A percentile compares a stretch with the other conserved stretches of the same genome.
Evolutionary conservation across 2,329 filamentous ascomycete species (phyloP).

Genomic region (Aureobasidium sp.): DNA sequence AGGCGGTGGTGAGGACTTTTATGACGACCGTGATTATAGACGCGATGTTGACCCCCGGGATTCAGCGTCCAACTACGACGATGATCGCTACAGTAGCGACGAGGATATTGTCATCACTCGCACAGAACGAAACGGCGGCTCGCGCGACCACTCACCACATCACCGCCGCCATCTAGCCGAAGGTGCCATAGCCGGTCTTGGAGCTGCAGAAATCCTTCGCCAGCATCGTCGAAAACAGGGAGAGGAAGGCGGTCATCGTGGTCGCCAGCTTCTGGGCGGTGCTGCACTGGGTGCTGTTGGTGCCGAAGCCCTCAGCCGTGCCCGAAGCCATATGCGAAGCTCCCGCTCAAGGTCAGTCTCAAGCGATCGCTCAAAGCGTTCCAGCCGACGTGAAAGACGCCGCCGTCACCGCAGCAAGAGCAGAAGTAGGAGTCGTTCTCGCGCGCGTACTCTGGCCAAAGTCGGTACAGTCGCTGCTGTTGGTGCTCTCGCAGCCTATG

Average conservation of each 20-base stretch:
- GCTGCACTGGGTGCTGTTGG: constrained; percentile 56
- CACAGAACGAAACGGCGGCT: constrained; percentile 40
- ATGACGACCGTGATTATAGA: constrained; percentile 35
- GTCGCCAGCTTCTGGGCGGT: constrained; percentile 51
- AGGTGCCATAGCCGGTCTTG: constrained; percentile 54
- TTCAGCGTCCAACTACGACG: constrained; percentile 58
- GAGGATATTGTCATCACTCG: constrained; percentile 57
- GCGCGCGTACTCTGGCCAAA: constrained; percentile 48
- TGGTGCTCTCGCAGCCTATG: constrained; percentile 51
- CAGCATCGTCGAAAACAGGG: constrained; percentile 52
- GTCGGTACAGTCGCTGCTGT: constrained; percentile 55
- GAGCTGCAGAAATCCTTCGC: constrained; percentile 53
- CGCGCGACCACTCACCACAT: constrained; percentile 35
- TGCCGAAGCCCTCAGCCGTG: constrained; percentile 50
- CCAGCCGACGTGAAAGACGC: constrained; percentile 28
- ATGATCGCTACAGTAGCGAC: constrained; percentile 85
- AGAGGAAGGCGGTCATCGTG: constrained; percentile 44
- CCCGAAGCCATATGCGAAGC: constrained; percentile 35
- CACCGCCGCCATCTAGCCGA: constrained; percentile 54
- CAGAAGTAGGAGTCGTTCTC: constrained; percentile 27
- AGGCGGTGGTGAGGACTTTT: constrained; percentile 22
- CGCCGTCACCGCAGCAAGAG: constrained; percentile 23
- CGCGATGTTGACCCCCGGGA: constrained; percentile 46
- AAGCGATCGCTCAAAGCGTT: constrained; percentile 32
- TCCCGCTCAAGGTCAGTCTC: constrained; percentile 22